Conservation (phyloP, 78 protist species). For the Pelomyxa schiedti region DNA sequence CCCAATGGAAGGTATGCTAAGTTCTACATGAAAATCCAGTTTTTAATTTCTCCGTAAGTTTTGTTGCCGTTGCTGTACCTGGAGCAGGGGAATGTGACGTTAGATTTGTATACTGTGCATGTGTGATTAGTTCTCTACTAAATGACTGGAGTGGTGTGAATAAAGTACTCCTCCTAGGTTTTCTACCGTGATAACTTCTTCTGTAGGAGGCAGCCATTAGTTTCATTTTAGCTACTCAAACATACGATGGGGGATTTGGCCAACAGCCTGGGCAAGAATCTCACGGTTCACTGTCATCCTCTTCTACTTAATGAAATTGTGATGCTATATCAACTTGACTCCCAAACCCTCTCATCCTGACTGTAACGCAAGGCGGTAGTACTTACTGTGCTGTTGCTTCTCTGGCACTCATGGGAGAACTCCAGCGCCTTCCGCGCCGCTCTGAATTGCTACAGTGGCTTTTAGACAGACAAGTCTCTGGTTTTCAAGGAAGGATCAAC, state of each 20-base stretch:
- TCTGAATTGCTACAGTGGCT: slow-evolving; percentile 25
- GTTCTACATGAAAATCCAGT: neutral
- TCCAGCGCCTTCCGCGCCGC: neutral
- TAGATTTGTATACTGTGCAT: slow-evolving; percentile 57
- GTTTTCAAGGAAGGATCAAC: slow-evolving; percentile 90
- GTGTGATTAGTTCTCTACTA: slow-evolving; percentile 36
- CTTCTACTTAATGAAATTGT: neutral
- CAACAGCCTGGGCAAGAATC: slow-evolving; percentile 62
- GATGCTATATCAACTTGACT: neutral
- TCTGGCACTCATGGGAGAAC: slow-evolving; percentile 31
- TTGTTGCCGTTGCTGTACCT: slow-evolving; percentile 11
- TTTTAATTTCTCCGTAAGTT: neutral
- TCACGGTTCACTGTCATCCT: slow-evolving; percentile 38
- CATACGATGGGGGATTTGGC: slow-evolving; percentile 50
- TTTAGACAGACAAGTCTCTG: slow-evolving; percentile 43
- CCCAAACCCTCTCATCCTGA: neutral
- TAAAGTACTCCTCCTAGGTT: slow-evolving; percentile 13
- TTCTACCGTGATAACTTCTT: slow-evolving; percentile 1
- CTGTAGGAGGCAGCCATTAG: no score
- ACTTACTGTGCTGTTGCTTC: slow-evolving; percentile 68
- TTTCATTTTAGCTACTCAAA: neutral
- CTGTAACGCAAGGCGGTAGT: slow-evolving; percentile 38
- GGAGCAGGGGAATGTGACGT: slow-evolving; percentile 47
- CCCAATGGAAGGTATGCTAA: slow-evolving; percentile 26
- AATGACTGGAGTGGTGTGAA: slow-evolving; percentile 53